Evolutionary conservation across 208 protist genomes (phyloP).

Genomic region (Trichomonas gallinae): DNA sequence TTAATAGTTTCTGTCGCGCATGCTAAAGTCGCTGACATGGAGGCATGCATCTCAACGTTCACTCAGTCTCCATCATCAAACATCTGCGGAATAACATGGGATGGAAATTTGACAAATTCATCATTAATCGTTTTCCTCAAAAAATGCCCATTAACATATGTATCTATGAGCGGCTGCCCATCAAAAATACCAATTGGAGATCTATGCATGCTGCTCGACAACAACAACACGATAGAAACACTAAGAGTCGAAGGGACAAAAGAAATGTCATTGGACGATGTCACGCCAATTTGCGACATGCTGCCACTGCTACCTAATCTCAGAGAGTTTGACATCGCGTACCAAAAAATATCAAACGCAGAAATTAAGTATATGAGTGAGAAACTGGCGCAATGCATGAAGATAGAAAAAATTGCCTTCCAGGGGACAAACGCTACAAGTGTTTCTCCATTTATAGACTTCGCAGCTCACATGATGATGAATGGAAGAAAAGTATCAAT

Average conservation of each 20-base stretch:
- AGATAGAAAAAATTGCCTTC: neutral
- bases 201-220: neutral
- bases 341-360: neutral
- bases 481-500: neutral
- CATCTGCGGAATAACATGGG: neutral
- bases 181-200: neutral
- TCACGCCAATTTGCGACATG: neutral
- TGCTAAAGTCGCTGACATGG: neutral
- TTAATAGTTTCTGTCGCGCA: neutral
- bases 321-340: neutral
- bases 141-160: neutral
- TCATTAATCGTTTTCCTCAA: neutral
- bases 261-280: neutral
- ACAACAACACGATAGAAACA: neutral
- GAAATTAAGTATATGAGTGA: neutral
- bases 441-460: neutral
- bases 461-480: neutral
- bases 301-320: neutral
- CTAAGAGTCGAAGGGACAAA: neutral
- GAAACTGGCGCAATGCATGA: neutral
- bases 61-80: neutral
- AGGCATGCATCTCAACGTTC: neutral
- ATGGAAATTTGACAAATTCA: neutral
- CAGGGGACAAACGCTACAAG: neutral
- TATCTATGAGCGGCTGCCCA: neutral